phyloP scores from a whole-genome alignment of 1,284 basidiomycete species.

The Stereum hirsutum region DNA sequence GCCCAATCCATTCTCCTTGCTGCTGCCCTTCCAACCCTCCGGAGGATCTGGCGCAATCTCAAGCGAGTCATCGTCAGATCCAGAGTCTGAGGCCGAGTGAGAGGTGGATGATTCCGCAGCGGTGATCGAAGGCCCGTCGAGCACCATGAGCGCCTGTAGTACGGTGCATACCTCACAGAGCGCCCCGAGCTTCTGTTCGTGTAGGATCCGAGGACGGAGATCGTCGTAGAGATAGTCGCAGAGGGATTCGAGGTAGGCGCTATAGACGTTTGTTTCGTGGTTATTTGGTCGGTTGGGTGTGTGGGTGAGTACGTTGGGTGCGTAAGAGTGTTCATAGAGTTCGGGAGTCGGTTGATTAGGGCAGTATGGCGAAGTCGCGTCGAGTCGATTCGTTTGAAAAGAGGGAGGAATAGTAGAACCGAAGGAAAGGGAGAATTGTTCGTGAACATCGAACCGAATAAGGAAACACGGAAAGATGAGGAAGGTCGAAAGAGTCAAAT shows the following conservation, averaged over 20 bases:
- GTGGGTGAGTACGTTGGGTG: neutral
- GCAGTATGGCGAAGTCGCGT: no score
- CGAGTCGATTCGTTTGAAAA: no score
- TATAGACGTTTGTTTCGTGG: conserved; percentile 21
- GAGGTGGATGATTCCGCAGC: no score
- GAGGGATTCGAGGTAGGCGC: conserved; percentile 79
- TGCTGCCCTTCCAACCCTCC: neutral
- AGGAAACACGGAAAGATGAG: no score
- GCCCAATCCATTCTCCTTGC: conserved; percentile 31
- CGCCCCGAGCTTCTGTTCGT: conserved; percentile 78
- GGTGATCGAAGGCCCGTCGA: conserved; percentile 47
- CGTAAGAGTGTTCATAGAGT: no score
- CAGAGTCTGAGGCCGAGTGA: no score
- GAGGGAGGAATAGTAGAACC: no score
- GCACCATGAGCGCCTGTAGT: conserved; percentile 87
- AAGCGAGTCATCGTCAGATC: conserved; percentile 31
- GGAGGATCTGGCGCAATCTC: conserved; percentile 18
- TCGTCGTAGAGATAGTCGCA: conserved; percentile 93
- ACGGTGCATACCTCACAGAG: conserved; percentile 93
- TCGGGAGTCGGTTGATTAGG: no score
- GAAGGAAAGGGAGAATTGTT: no score
- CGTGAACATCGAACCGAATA: no score
- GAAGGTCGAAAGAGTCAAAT: neutral
- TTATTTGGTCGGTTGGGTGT: neutral
- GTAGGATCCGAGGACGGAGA: conserved; percentile 85